Conservation (phyloP, 768 basidiomycete species). For the Boletus subcaerulescens region DNA sequence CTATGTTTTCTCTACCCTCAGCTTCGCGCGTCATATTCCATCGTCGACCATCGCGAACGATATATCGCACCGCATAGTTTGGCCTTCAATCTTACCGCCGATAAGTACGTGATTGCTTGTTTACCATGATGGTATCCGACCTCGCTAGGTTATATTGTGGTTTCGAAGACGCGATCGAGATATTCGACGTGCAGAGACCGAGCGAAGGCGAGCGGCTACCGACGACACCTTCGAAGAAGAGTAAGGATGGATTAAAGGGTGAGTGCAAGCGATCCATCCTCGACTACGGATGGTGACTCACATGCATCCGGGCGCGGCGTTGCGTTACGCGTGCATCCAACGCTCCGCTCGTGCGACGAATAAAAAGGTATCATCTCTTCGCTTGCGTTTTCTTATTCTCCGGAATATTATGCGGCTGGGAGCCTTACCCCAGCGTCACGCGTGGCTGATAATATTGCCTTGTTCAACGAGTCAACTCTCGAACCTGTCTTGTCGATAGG, state of each 20-base stretch:
- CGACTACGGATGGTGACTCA: not conserved
- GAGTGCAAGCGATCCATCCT: not conserved
- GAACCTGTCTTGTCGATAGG: conserved; percentile 62
- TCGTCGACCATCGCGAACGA: conserved; percentile 92
- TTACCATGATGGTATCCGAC: not conserved
- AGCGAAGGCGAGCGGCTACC: conserved; percentile 69
- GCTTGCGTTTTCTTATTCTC: conserved; percentile 68
- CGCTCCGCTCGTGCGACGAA: not conserved
- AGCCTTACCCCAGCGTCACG: conserved; percentile 53
- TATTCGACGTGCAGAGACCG: conserved; percentile 73
- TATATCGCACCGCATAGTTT: conserved; percentile 84
- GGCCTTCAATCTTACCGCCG: conserved; percentile 66
- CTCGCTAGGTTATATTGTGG: conserved; percentile 71
- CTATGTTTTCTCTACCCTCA: conserved; percentile 26
- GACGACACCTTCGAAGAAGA: conserved; percentile 73
- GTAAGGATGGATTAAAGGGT: conserved; percentile 88
- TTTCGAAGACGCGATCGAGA: conserved; percentile 80
- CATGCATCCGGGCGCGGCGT: too few species aligned
- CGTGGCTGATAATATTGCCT: conserved; percentile 51
- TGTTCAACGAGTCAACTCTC: conserved; percentile 61
- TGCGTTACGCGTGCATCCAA: too few species aligned
- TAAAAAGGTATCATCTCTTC: conserved; percentile 83
- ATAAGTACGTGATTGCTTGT: conserved; percentile 45
- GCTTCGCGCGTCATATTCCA: conserved; percentile 89
- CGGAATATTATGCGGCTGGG: conserved; percentile 77